These are phyloP conservation scores for Naganishia sp. DNA, from an alignment of 1,284 basidiomycete species.

Conservation along the genomic window DNA sequence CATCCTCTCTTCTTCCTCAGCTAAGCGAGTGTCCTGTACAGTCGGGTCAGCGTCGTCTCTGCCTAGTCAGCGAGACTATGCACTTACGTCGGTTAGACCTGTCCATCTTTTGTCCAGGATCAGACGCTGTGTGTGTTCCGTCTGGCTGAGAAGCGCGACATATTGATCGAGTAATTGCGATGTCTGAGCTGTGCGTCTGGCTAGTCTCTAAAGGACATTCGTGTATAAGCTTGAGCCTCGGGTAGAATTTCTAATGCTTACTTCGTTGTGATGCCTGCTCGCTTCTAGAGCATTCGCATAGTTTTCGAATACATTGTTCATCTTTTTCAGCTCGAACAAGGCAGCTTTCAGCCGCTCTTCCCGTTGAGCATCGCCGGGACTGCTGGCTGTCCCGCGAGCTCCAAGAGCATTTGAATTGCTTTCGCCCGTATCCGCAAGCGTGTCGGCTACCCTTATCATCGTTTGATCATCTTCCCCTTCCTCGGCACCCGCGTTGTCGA, in stretches of 20 bases:
- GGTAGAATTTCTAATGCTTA: constrained; percentile 33
- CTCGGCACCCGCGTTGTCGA: neutral
- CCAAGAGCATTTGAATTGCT: neutral
- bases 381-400: neutral
- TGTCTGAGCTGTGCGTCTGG: constrained; percentile 46
- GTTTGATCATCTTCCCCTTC: neutral
- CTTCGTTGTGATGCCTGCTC: constrained; percentile 49
- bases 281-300: constrained; percentile 47
- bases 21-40: constrained; percentile 42
- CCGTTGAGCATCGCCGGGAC: constrained; percentile 23
- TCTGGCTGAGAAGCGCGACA: constrained; percentile 48
- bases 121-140: constrained; percentile 49
- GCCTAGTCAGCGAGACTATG: neutral
- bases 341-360: constrained; percentile 46
- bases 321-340: constrained; percentile 48
- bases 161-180: constrained; percentile 49
- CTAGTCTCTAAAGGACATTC: constrained; percentile 43
- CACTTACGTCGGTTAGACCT: constrained; percentile 48
- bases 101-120: constrained; percentile 49
- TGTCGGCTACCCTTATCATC: neutral
- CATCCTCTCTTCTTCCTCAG: constrained; percentile 32
- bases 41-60: neutral
- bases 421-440: too few species aligned
- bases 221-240: neutral
- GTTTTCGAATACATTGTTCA: constrained; percentile 52